A percentile compares a stretch with the other conserved stretches of the same genome.
Evolutionary conservation across 176 grass and related monocot genomes (phyloP).

Genomic region (Ensete ventricosum): DNA sequence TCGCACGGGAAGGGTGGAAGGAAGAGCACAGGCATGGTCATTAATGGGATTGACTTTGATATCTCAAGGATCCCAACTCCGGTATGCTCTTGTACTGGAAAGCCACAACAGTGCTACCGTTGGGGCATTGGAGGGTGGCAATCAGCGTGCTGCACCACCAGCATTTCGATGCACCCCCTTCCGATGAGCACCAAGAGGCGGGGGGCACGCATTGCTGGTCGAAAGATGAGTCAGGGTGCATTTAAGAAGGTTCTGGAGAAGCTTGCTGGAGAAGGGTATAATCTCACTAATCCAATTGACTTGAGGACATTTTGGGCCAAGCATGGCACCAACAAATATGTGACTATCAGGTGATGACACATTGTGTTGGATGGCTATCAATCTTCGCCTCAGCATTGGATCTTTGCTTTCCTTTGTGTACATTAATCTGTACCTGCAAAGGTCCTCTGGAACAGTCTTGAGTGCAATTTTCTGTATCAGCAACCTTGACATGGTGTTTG

Average conservation of each 20-base stretch:
- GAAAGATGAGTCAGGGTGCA: conserved; percentile 7
- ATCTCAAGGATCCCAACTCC: conserved; percentile 4
- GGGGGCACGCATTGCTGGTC: conserved; percentile 8
- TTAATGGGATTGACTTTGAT: conserved; percentile 10
- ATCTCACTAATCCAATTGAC: conserved; percentile 11
- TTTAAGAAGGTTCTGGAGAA: conserved; percentile 10
- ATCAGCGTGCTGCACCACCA: conserved; percentile 11
- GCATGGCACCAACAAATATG: conserved; percentile 13
- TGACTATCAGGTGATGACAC: conserved; percentile 1
- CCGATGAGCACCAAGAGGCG: conserved; percentile 11
- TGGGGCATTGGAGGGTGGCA: conserved; percentile 14
- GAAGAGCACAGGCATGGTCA: conserved; percentile 6
- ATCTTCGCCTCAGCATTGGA: too few relatives aligned
- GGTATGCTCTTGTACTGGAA: conserved; percentile 2
- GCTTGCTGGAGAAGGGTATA: conserved; percentile 10
- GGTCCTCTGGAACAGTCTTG: too few relatives aligned
- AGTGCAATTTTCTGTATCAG: too few relatives aligned
- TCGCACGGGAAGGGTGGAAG: background rate
- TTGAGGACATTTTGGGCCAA: conserved; percentile 12
- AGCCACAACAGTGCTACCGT: conserved; percentile 9
- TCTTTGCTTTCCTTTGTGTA: too few relatives aligned
- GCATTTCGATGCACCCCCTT: conserved; percentile 6
- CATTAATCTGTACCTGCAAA: too few relatives aligned
- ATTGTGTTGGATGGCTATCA: too few relatives aligned
- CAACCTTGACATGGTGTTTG: too few relatives aligned